These are phyloP conservation scores for Penicillium sp. DNA, from an alignment of 2,329 filamentous ascomycete species.

Conservation along the genomic window DNA sequence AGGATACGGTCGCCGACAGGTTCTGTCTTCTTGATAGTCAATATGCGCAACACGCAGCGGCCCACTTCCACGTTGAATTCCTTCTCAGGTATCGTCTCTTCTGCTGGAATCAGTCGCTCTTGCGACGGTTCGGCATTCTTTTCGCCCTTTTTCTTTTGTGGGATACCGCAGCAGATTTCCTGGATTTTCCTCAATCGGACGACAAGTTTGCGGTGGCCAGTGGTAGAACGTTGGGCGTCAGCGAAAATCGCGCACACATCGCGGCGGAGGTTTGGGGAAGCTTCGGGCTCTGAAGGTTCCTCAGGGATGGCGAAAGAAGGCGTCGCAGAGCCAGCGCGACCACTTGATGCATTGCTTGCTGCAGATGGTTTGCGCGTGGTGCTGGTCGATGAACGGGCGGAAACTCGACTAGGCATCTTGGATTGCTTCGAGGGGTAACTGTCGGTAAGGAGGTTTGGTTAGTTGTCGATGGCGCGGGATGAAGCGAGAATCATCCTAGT, in stretches of 20 bases:
- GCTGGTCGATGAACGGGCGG: constrained; percentile 43
- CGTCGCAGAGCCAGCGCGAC: constrained; percentile 68
- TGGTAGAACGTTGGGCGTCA: constrained; percentile 86
- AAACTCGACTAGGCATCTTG: constrained; percentile 46
- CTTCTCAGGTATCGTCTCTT: constrained; percentile 76
- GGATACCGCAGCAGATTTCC: constrained; percentile 73
- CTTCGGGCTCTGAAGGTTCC: constrained; percentile 56
- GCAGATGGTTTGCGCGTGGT: constrained; percentile 46
- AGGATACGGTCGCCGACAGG: constrained; percentile 83
- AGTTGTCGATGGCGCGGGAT: constrained; percentile 10
- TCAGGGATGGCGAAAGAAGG: constrained; percentile 61
- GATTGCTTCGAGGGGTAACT: constrained; percentile 22
- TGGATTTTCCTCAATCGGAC: constrained; percentile 90
- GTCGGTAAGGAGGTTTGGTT: constrained; percentile 17
- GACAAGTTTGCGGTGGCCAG: constrained; percentile 86
- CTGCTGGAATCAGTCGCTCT: constrained; percentile 48
- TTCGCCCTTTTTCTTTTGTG: constrained; percentile 43
- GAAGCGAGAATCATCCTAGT: constrained; percentile 22
- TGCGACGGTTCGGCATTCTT: constrained; percentile 58
- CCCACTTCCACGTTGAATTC: constrained; percentile 88
- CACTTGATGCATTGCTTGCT: constrained; percentile 83
- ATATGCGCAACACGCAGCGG: constrained; percentile 78
- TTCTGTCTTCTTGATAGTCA: constrained; percentile 92
- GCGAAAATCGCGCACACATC: constrained; percentile 75
- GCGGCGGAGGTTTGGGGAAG: constrained; percentile 65